Percentiles rank a stretch among this genome's conserved stretches.
Evolutionary conservation across 2,329 filamentous ascomycete species (phyloP).

Genomic region (Diplodia seriata): DNA sequence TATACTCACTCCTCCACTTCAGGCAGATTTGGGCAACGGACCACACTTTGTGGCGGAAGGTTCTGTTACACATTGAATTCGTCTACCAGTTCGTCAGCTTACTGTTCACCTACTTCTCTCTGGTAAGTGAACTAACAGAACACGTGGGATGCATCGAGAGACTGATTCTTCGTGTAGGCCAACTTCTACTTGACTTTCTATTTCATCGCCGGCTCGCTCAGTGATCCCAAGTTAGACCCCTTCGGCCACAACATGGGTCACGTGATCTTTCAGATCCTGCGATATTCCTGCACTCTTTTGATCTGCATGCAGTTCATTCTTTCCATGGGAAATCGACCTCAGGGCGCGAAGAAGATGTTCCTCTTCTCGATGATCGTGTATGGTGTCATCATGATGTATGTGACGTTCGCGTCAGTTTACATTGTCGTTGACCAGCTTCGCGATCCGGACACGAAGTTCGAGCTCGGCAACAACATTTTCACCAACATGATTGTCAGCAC

Average conservation of each 20-base stretch:
- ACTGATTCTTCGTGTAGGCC: constrained; percentile 54
- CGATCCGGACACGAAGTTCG: constrained; percentile 57
- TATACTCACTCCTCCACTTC: constrained; percentile 96
- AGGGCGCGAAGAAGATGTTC: constrained; percentile 92
- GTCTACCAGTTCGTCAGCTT: constrained; percentile 93
- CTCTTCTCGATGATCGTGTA: constrained; percentile 88
- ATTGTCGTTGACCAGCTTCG: constrained; percentile 85
- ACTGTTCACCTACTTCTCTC: constrained; percentile 95
- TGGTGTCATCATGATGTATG: constrained; percentile 93
- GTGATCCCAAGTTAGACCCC: constrained; percentile 80
- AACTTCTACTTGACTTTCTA: constrained; percentile 99
- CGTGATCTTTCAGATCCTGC: constrained; percentile 84
- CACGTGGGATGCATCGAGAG: constrained; percentile 38
- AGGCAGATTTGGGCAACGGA: constrained; percentile 92
- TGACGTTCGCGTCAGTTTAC: constrained; percentile 85
- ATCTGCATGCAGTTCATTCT: constrained; percentile 97
- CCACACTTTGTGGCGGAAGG: constrained; percentile 86
- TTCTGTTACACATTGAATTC: constrained; percentile 93
- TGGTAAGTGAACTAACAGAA: constrained; percentile 49
- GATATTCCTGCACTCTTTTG: constrained; percentile 84
- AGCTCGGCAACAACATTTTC: constrained; percentile 85
- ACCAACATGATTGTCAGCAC: constrained; percentile 92
- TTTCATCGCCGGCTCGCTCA: constrained; percentile 91
- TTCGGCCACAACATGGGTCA: constrained; percentile 87
- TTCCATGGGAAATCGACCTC: constrained; percentile 92